Evolutionary conservation across 768 basidiomycete species (phyloP), one percentile per base, ranked within the genome.

Genomic region (Rhodotorula diobovata): DNA sequence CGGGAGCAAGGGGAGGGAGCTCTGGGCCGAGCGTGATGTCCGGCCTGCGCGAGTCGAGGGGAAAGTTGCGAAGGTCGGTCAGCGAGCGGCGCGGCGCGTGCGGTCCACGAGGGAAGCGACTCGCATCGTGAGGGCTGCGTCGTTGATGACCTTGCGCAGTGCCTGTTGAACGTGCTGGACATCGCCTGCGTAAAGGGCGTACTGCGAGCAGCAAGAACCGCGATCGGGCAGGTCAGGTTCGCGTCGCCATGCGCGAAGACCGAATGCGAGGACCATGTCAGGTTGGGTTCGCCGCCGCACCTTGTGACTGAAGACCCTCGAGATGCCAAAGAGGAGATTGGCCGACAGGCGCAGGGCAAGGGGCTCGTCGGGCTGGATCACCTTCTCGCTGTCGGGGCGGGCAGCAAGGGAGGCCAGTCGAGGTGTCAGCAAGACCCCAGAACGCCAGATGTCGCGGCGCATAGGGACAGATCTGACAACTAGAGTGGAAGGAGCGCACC

Each of bases 241-340:
- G 12, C 46, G 2, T n/a, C 57, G 45, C 18, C 39, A 1, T n/a
- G n/a, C n/a, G n/a, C n/a, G n/a, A n/a, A n/a, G n/a, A n/a, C n/a
- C n/a, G n/a, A n/a, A n/a, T n/a, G n/a, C n/a, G n/a, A n/a, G n/a
- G n/a, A n/a, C n/a, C n/a, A n/a, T n/a, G n/a, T n/a, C 20, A 10
- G 21, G 46, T 71, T 59, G 61, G 37, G 46, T 56, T 25, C 14
- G 12, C 46, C 4, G 15, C 57, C 35, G 62, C 30, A 63, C 73
- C 69, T 74, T 63, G 56, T 70, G 69, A 50, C 67, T 66, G 46
- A 65, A 74, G 18, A 74, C 73, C 21, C 73, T 46, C 23, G 69
- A 63, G 37, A 74, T 71, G 10, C 73, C 73, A 8, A 63, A 45
- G 12, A 74, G 55, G 15, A 74, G 46, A 46, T 56, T 67, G 12